Base-by-base conservation (phyloP, 139 green algal species). In the Haematococcus sp. region DNA sequence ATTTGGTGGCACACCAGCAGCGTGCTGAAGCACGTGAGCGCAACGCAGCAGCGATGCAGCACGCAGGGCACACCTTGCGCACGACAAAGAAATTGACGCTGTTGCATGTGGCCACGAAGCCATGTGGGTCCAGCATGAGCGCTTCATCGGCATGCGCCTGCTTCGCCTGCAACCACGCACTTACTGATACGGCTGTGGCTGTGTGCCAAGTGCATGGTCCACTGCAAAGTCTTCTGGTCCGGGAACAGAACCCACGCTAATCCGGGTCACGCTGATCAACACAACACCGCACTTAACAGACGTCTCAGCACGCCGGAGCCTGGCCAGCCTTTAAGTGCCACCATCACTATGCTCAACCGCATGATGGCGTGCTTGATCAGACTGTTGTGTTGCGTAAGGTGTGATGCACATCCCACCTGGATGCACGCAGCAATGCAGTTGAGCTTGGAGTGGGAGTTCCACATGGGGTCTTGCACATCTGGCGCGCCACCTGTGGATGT, bases 91-190 rank as follows among this genome's bases (percentile, higher is more conserved):
- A 95, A 86, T 95, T 95, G 51, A 78, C 84, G 35, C 72, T 87
- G 87, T 96, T 95, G 87, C 91, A 96, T 0, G 91, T 96, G 66
- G 87, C 80, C 72, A 96, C 90, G 74, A 96, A 96, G 46, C 91
- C 91, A 2, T 89, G 79, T 0, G 91, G 87, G 81, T 94, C 90
- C 67, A 94, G 78, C 90, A 95, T 95, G 11, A 94, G 82, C 3
- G 74, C 87, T 79, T 90, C 82, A 63, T 91, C 87, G 0, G 71
- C 89, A 3, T 87, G 86, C 54, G 84, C 84, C 68, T 87, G 82
- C 71, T 86, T 84, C n/a, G 87, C 87, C 87, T 91, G 84, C 25
- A 51, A 54, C 44, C 52, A 49, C 40, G 40, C 40, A 49, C 40
- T 55, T 13, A 55, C 16, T 55, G 46, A 55, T 55, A 55, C n/a